phyloP scores from a whole-genome alignment of 2,329 filamentous ascomycete species.

The Fusarium sp. region DNA sequence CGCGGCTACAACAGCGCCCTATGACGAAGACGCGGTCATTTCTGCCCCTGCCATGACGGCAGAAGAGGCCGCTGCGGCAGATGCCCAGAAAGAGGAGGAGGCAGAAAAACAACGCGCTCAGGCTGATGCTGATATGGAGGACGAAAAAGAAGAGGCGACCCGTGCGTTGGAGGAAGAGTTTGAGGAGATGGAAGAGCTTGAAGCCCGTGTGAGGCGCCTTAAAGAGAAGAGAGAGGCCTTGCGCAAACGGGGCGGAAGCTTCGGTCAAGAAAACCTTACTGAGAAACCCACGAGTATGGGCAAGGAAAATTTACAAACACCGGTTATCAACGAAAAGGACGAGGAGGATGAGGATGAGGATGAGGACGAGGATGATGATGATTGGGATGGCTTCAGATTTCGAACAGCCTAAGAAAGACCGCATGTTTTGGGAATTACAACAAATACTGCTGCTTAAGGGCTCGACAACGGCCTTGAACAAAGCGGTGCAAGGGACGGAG shows the following conservation, averaged over 20 bases:
- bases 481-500: slow-evolving; percentile 8
- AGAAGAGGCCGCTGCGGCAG: slow-evolving; percentile 69
- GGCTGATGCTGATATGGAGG: slow-evolving; percentile 67
- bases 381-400: slow-evolving; percentile 72
- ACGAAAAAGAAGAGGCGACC: slow-evolving; percentile 81
- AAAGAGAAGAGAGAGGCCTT: slow-evolving; percentile 79
- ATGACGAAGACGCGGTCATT: slow-evolving; percentile 68
- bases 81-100: slow-evolving; percentile 62
- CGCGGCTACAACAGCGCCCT: slow-evolving; percentile 59
- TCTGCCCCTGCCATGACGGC: slow-evolving; percentile 76
- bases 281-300: slow-evolving; percentile 32
- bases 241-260: slow-evolving; percentile 55
- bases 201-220: slow-evolving; percentile 75
- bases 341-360: slow-evolving; percentile 65
- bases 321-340: slow-evolving; percentile 55
- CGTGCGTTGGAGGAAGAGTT: slow-evolving; percentile 81
- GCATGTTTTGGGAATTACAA: neutral
- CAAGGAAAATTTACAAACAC: slow-evolving; percentile 50
- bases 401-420: slow-evolving; percentile 31
- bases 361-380: slow-evolving; percentile 59
- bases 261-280: slow-evolving; percentile 47
- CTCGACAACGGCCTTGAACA: neutral
- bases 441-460: neutral
- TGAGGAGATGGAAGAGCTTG: slow-evolving; percentile 84
- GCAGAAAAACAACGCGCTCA: slow-evolving; percentile 66